Conservation (phyloP, 192 early-diverging fungal genomes). For the Backusella australiensis region DNA sequence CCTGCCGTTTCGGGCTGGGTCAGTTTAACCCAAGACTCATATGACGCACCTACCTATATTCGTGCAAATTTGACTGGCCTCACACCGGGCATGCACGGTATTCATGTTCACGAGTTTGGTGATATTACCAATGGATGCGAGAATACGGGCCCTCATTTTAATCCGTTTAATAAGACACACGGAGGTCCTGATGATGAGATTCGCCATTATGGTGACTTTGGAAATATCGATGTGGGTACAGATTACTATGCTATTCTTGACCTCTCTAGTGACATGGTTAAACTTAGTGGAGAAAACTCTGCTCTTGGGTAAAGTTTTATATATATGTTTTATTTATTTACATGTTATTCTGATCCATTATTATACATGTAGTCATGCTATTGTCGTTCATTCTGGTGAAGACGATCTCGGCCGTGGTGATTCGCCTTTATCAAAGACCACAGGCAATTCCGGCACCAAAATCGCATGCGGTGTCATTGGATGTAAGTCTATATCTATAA, state of each 20-base stretch:
- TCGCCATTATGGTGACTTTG: constrained; percentile 88
- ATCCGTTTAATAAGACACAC: constrained; percentile 70
- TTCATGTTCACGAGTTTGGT: constrained; percentile 88
- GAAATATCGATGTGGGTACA: constrained; percentile 65
- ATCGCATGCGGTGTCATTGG: constrained; percentile 87
- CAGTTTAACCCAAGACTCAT: constrained; percentile 65
- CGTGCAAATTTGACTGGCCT: constrained; percentile 60
- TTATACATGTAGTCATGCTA: constrained; percentile 49
- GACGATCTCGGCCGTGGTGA: constrained; percentile 81
- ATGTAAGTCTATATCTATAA: constrained; percentile 7
- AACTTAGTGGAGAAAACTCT: constrained; percentile 63
- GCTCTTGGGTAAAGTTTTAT: constrained; percentile 59
- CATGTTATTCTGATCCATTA: background rate
- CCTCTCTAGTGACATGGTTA: constrained; percentile 52
- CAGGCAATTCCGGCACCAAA: constrained; percentile 83
- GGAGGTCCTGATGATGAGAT: constrained; percentile 60
- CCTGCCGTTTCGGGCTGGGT: constrained; percentile 63
- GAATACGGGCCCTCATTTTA: constrained; percentile 79
- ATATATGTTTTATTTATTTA: background rate
- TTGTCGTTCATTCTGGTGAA: constrained; percentile 75
- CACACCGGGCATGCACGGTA: constrained; percentile 72
- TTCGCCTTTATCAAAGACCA: constrained; percentile 60
- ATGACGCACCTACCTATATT: constrained; percentile 53
- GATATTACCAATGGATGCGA: constrained; percentile 80
- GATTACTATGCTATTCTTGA: constrained; percentile 50